Evolutionary conservation across 305 asterid species (phyloP).

Genomic region (Fraxinus velutina): DNA sequence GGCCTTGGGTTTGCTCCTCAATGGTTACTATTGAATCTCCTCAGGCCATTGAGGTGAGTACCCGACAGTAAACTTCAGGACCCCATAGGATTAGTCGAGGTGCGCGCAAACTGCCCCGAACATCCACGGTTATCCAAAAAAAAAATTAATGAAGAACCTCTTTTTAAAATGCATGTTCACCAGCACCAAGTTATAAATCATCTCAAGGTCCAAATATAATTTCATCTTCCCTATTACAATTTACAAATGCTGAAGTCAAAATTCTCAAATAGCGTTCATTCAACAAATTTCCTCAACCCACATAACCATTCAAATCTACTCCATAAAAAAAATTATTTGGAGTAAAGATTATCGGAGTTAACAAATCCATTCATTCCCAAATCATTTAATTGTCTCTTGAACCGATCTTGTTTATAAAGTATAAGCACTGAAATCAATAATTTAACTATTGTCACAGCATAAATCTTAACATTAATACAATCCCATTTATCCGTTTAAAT

Average conservation of each 20-base stretch:
- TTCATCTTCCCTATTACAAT: not conserved
- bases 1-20: too few relatives aligned
- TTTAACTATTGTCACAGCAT: not conserved
- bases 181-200: not conserved
- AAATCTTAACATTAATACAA: not conserved
- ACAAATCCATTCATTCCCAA: not conserved
- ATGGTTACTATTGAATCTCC: too few relatives aligned
- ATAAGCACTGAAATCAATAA: not conserved
- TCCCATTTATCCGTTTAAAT: not conserved
- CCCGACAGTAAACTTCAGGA: too few relatives aligned
- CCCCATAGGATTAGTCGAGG: too few relatives aligned
- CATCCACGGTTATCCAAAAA: too few relatives aligned
- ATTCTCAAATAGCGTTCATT: not conserved
- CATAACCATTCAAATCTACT: not conserved
- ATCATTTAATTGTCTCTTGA: not conserved
- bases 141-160: not conserved
- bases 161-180: not conserved
- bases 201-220: not conserved
- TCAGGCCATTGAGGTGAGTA: too few relatives aligned
- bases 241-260: not conserved
- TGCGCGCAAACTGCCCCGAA: too few relatives aligned
- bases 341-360: not conserved
- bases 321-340: not conserved
- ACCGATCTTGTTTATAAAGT: not conserved
- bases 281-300: not conserved